Evolutionary conservation across 106 monocot species (phyloP), one percentile per base, ranked within the genome.

Genomic region (Amphibolis antarctica): DNA sequence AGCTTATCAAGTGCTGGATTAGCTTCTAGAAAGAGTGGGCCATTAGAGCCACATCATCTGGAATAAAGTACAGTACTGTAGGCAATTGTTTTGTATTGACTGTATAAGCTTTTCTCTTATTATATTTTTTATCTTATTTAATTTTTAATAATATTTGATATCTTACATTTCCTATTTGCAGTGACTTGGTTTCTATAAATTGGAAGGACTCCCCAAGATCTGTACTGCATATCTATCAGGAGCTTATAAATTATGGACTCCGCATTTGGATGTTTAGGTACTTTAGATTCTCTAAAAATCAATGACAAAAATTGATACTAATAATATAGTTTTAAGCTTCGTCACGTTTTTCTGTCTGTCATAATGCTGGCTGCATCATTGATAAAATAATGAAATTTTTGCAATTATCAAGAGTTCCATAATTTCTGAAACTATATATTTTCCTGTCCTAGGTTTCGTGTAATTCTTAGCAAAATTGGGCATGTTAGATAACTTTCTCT

Each of bases 261-360:
- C 83, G 86, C 59, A 86, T 96, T 62, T 96, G 96, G 96, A 82
- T 96, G 69, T 90, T 96, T 86, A 96, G 94, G 94, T 51, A 53
- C n/a, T 26, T 49, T 28, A 36, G 36, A 36, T 36, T 42, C 44
- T 48, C 27, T 49, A 17, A 23, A 10, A 23, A 9, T 48, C 48
- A 13, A 4, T 13, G 48, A 48, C 48, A n/a, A 13, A 15, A n/a
- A 15, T 15, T 4, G 48, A 13, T 15, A 13, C 48, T 48, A 36
- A 36, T 4, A 36, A 7, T 36, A 4, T n/a, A 48, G 12, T 15
- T 1, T 48, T 48, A 15, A 48, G 48, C 7, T 36, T 36, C 2
- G 2, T 36, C 36, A 36, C 7, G 7, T 36, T 2, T 36, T 36
- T 2, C 2, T 36, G 2, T 36, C 36, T 36, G 36, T 7, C 7